Evolutionary conservation across 495 filamentous ascomycete species (phyloP).

Genomic region (Amphirosellinia nigrospora): DNA sequence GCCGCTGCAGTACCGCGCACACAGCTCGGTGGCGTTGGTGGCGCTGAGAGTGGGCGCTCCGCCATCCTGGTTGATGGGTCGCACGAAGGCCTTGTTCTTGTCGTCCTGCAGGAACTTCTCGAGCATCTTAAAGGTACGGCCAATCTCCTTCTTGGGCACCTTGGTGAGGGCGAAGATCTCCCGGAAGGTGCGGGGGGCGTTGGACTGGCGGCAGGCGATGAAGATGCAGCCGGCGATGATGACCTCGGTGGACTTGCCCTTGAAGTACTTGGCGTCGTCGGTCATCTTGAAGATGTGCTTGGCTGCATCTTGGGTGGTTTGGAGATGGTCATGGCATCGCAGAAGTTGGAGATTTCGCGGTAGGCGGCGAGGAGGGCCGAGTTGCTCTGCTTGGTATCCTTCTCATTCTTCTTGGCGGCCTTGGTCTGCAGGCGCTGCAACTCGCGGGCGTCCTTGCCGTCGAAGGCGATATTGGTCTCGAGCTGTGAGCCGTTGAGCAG

Average conservation of each 20-base stretch:
- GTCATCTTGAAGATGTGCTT: constrained; percentile 95
- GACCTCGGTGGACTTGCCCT: constrained; percentile 92
- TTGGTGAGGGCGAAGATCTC: constrained; percentile 93
- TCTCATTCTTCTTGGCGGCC: constrained; percentile 89
- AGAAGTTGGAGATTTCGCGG: constrained; percentile 86
- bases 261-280: constrained; percentile 89
- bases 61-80: constrained; percentile 47
- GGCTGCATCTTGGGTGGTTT: constrained; percentile 81
- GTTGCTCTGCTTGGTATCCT: constrained; percentile 85
- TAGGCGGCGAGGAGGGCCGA: constrained; percentile 73
- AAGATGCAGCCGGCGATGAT: constrained; percentile 97
- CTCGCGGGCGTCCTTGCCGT: constrained; percentile 73
- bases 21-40: constrained; percentile 84
- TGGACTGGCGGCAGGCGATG: constrained; percentile 90
- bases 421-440: constrained; percentile 88
- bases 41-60: constrained; percentile 78
- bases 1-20: constrained; percentile 84
- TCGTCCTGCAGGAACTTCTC: constrained; percentile 80
- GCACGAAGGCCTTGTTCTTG: constrained; percentile 43
- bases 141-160: constrained; percentile 96
- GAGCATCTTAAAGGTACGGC: constrained; percentile 88
- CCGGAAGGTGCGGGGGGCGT: constrained; percentile 85
- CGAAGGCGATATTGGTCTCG: constrained; percentile 84
- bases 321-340: constrained; percentile 82
- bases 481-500: constrained; percentile 92